These are phyloP conservation scores for Cystobasidium sp. DNA, from an alignment of 1,284 basidiomycete genomes.

Conservation along the genomic window DNA sequence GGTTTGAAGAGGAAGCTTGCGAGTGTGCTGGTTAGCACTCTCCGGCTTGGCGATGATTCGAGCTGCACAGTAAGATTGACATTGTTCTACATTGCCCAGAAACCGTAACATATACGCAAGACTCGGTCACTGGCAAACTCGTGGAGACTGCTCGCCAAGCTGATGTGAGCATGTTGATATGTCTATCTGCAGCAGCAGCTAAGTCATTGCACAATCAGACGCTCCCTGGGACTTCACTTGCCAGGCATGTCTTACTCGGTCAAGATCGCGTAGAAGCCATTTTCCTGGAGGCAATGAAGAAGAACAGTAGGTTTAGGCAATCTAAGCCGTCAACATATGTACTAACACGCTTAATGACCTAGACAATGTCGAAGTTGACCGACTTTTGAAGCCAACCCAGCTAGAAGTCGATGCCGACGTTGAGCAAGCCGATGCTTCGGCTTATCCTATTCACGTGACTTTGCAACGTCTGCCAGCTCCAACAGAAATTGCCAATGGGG, in stretches of 20 bases:
- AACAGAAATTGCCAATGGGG: constrained; percentile 18
- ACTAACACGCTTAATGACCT: not conserved
- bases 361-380: constrained; percentile 65
- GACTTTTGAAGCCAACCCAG: constrained; percentile 64
- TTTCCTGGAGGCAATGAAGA: constrained; percentile 63
- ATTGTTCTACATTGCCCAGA: constrained; percentile 52
- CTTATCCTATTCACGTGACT: constrained; percentile 63
- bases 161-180: constrained; percentile 28
- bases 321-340: not conserved
- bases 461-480: constrained; percentile 57
- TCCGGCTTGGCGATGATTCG: not conserved
- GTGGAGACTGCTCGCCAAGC: constrained; percentile 50
- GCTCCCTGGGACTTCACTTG: constrained; percentile 61
- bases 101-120: constrained; percentile 72
- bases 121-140: constrained; percentile 61
- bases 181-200: too few relatives aligned
- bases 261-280: constrained; percentile 74
- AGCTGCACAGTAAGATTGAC: not conserved
- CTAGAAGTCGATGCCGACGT: constrained; percentile 60
- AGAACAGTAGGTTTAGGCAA: constrained; percentile 45
- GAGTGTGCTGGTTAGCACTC: constrained; percentile 66
- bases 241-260: constrained; percentile 68
- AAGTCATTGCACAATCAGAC: constrained; percentile 33
- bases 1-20: constrained; percentile 62
- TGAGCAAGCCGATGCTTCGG: constrained; percentile 56